Base-by-base conservation (phyloP, 192 early-diverging fungal genomes). In the Backusella sp. region DNA sequence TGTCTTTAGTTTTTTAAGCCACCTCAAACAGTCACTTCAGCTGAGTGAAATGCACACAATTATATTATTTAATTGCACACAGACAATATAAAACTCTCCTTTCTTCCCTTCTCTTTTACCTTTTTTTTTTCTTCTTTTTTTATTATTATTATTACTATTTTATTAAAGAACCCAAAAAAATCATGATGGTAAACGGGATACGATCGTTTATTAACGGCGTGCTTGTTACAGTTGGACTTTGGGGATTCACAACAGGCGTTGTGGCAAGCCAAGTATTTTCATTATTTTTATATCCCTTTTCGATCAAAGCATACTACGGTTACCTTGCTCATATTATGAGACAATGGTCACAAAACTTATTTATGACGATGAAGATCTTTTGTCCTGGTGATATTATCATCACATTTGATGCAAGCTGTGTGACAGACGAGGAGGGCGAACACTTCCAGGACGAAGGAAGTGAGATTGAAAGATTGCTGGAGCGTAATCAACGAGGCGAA, bases 281-380 rank as follows among this genome's bases (percentile, higher is more conserved):
- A 7, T 23, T 79, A 8, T 67, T 67, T 23, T 21, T 79, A 56
- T 37, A 69, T 11, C 81, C 81, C 14, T 78, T 77, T 26, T 74
- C 73, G 0, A 23, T 26, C 11, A 75, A 72, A 21, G 42, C 32
- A 35, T 72, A 72, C 59, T 28, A 67, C 11, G 4, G 34, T 3
- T 78, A 77, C 8, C 36, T 73, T 37, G 15, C 73, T 3, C 66
- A 75, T 62, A 74, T 70, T 66, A 71, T 80, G 75, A 53, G 74
- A 8, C 36, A 69, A 32, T 83, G 82, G 82, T 66, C 79, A 15
- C 78, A 80, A 14, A 75, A 84, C 46, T 21, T 90, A n/a, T 75
- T 90, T 21, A 79, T 77, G 56, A 77, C 87, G 37, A 85, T 84
- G 37, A 82, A 88, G 36, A 82, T 83, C 4, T 88, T 90, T 70